Evolutionary conservation across 208 protist genomes (phyloP).

Genomic region (Trypanosoma lewisi): DNA sequence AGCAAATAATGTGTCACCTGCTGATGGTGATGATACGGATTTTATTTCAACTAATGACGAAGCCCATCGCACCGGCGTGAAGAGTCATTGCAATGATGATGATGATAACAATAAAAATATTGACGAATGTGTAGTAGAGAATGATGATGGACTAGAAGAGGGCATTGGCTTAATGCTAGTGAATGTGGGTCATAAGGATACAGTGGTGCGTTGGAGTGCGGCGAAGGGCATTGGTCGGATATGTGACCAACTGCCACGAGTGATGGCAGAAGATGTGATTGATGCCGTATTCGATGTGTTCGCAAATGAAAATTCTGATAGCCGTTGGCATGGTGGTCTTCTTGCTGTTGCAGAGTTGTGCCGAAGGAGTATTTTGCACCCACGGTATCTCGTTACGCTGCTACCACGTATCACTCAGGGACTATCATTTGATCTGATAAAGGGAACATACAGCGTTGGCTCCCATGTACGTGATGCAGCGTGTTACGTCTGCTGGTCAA

Average conservation of each 20-base stretch:
- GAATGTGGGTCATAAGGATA: conserved; percentile 86
- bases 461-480: conserved; percentile 97
- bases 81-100: neutral
- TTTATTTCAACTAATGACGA: neutral
- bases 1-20: neutral
- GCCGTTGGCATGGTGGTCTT: conserved; percentile 95
- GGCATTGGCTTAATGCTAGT: conserved; percentile 71
- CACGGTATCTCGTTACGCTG: conserved; percentile 64
- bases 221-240: conserved; percentile 97
- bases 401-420: conserved; percentile 79
- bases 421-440: conserved; percentile 93
- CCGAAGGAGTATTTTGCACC: conserved; percentile 90
- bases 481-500: conserved; percentile 98
- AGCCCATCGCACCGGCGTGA: neutral
- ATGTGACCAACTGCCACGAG: conserved; percentile 85
- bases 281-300: conserved; percentile 78
- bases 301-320: conserved; percentile 42
- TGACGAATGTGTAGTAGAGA: conserved; percentile 44
- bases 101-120: conserved; percentile 1
- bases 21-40: neutral
- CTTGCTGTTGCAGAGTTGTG: conserved; percentile 96
- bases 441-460: conserved; percentile 95
- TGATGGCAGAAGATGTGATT: conserved; percentile 91
- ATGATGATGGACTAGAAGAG: conserved; percentile 73
- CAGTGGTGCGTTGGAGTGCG: conserved; percentile 95